Evolutionary conservation across 306 rosid genomes (phyloP), one percentile per base, ranked within the genome.

Genomic region (Malus sieversii): DNA sequence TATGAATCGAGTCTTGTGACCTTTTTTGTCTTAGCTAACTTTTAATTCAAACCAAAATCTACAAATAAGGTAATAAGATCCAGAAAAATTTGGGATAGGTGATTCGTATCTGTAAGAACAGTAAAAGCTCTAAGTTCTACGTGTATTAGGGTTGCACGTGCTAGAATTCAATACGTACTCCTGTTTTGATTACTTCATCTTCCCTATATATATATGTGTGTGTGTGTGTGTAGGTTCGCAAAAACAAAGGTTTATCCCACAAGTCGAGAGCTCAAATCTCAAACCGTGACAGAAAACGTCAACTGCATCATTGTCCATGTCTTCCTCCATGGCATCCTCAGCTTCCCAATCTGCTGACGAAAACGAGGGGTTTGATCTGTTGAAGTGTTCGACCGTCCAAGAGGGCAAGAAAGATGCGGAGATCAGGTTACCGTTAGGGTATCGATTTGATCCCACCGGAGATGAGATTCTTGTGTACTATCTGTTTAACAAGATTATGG

Each of bases 301-400:
- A 19, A 23, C 12, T 10, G 55, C 42, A 7, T 66, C 48, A 1
- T 35, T 66, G 70, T 35, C 27, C 29, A 35, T 58, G 5, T 59
- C 4, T 51, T 16, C 20, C 20, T 73, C 12, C 40, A 73, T 73
- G 77, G 68, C 77, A 73, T 73, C 60, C 75, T n/a, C 3, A 25
- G 10, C 27, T 38, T 72, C 53, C 55, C 55, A 48, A 18, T 48
- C 55, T 1, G 8, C 55, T 51, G 14, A 29, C 11, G 59, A 74
- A 6, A 61, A 59, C 18, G 61, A 51, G 55, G 55, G 55, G 55
- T 51, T 51, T 16, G 55, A 74, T 45, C 27, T 62, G 30, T 46
- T 74, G 9, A n/a, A 62, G 77, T 25, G 18, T 44, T 44, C 70
- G 9, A 29, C 46, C 10, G 5, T 74, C 8, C 22, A 42, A 42